Evolutionary conservation across 345 rosid species (phyloP).

Genomic region (Cardamine chenopodiifolia): DNA sequence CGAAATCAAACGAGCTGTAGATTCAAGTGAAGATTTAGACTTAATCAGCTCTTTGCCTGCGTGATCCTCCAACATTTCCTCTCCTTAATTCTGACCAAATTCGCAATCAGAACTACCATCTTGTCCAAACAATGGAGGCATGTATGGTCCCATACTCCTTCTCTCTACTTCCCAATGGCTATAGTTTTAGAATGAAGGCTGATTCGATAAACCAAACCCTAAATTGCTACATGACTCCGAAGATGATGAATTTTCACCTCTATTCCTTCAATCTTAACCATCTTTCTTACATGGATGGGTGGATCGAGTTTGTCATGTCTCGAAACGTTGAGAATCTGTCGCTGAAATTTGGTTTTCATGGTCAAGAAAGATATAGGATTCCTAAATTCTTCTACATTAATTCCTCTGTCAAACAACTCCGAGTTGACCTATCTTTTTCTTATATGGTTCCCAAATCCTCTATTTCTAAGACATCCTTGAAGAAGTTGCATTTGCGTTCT

Average conservation of each 20-base stretch:
- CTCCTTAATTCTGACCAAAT: background rate
- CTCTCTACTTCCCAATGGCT: background rate
- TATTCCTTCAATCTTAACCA: no score
- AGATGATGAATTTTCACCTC: background rate
- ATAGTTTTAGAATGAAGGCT: no score
- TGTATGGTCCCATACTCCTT: conserved; percentile 21
- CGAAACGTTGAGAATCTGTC: conserved; percentile 1
- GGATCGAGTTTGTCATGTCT: conserved; percentile 13
- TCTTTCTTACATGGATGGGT: background rate
- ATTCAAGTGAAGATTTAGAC: background rate
- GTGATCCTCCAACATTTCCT: conserved; percentile 23
- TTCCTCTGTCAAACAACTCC: conserved; percentile 15
- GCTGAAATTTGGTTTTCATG: background rate
- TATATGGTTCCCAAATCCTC: background rate
- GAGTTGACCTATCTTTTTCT: background rate
- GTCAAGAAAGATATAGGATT: background rate
- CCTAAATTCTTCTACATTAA: background rate
- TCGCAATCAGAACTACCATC: conserved; percentile 15
- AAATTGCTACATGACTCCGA: background rate
- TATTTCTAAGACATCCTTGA: conserved; percentile 13
- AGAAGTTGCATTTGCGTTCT: background rate
- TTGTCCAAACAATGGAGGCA: conserved; percentile 31
- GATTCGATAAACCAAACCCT: background rate
- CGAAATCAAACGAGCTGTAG: background rate
- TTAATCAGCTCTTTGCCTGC: background rate